These are phyloP conservation scores for Hemerocallis citrina DNA, from an alignment of 106 monocot genomes.

Conservation along the genomic window DNA sequence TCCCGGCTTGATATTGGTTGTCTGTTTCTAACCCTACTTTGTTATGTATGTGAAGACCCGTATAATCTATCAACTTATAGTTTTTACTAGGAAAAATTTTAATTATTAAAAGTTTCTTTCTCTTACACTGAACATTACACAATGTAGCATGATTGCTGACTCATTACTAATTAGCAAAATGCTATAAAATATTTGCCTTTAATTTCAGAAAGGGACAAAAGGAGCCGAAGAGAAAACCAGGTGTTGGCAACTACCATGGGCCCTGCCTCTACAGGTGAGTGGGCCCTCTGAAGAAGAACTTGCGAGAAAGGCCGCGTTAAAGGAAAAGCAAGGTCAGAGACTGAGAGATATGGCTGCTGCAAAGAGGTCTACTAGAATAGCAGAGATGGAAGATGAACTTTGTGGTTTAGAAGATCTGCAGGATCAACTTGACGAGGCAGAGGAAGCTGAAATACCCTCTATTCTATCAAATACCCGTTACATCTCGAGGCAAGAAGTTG, in stretches of 20 bases:
- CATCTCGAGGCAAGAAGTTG: slow-evolving; percentile 69
- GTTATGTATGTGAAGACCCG: too few species aligned
- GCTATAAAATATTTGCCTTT: not conserved
- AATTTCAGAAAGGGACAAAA: slow-evolving; percentile 54
- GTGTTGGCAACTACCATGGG: slow-evolving; percentile 88
- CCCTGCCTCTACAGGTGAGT: slow-evolving; percentile 75
- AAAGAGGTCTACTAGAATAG: slow-evolving; percentile 51
- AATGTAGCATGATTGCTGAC: too few species aligned
- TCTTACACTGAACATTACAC: too few species aligned
- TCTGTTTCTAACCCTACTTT: too few species aligned
- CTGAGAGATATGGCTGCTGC: slow-evolving; percentile 91
- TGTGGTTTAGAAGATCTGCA: slow-evolving; percentile 49
- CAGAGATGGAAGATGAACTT: slow-evolving; percentile 70
- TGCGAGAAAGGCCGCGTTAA: slow-evolving; percentile 89
- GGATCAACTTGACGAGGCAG: slow-evolving; percentile 62
- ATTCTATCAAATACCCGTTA: slow-evolving; percentile 43
- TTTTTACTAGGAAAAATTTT: too few species aligned
- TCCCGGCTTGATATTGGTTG: too few species aligned
- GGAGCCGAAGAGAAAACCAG: slow-evolving; percentile 84
- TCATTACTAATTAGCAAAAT: too few species aligned
- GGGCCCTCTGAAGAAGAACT: slow-evolving; percentile 80
- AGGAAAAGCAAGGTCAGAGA: slow-evolving; percentile 77
- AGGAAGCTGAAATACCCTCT: slow-evolving; percentile 45
- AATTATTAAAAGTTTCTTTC: too few species aligned
- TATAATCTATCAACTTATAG: too few species aligned